These are phyloP conservation scores for Luffa acutangula DNA, from an alignment of 306 rosid species.

Conservation along the genomic window DNA sequence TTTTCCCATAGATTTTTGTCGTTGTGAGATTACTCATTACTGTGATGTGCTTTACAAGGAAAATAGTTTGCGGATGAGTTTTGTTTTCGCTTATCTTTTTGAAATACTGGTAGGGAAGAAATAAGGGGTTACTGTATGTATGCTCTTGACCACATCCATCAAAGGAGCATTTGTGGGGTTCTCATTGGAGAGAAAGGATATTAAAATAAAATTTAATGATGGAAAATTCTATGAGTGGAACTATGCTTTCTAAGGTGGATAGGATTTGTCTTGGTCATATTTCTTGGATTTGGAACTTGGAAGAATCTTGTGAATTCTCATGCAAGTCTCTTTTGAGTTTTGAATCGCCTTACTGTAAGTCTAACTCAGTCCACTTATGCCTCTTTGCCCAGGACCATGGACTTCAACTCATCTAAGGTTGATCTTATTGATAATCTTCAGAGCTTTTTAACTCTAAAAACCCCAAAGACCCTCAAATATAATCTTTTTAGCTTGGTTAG, in stretches of 20 bases:
- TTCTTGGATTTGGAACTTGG: background rate
- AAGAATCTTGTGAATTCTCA: background rate
- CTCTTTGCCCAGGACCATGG: background rate
- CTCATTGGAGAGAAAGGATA: background rate
- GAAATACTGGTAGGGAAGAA: background rate
- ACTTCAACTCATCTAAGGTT: background rate
- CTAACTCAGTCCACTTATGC: background rate
- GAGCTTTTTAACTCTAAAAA: background rate
- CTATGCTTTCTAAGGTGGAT: background rate
- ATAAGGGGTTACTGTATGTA: background rate
- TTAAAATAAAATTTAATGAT: background rate
- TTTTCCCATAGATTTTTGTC: background rate
- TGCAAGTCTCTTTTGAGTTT: background rate
- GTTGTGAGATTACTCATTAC: background rate
- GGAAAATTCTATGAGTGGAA: background rate
- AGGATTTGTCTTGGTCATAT: background rate
- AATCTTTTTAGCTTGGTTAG: background rate
- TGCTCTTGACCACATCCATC: background rate
- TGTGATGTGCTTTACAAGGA: background rate
- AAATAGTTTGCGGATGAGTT: background rate
- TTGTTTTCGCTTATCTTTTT: background rate
- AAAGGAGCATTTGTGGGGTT: background rate
- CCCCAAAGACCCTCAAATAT: background rate
- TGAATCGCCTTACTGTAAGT: background rate
- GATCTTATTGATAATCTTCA: background rate